Conservation (phyloP, 495 filamentous ascomycete genomes). For the Talaromyces thailandensis region DNA sequence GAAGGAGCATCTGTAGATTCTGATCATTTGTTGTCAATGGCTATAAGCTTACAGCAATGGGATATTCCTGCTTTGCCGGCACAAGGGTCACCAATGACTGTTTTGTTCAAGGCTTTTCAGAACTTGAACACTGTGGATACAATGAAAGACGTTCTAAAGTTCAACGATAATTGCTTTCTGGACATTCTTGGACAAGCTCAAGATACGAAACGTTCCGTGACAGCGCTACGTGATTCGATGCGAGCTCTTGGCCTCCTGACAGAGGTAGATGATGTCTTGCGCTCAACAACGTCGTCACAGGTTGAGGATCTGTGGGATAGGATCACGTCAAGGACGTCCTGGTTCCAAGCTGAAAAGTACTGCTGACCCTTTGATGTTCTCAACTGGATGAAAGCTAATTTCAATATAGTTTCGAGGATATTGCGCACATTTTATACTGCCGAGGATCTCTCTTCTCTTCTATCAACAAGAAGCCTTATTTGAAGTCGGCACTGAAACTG, state of each 20-base stretch:
- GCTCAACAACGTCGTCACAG: constrained; percentile 45
- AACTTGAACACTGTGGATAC: constrained; percentile 60
- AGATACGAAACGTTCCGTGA: constrained; percentile 45
- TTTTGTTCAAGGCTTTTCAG: constrained; percentile 73
- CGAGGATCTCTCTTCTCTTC: constrained; percentile 75
- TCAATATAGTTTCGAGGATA: constrained; percentile 60
- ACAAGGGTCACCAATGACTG: constrained; percentile 51
- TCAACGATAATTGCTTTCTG: constrained; percentile 56
- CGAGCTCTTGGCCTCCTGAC: constrained; percentile 67
- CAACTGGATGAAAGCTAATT: constrained; percentile 8
- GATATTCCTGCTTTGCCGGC: constrained; percentile 67
- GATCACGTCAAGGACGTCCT: constrained; percentile 56
- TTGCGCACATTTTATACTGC: constrained; percentile 71
- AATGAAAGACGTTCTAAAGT: constrained; percentile 33
- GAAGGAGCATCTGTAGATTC: constrained; percentile 33
- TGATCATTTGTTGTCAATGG: constrained; percentile 69
- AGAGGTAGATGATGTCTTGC: constrained; percentile 72
- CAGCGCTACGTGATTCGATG: constrained; percentile 53
- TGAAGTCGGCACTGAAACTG: constrained; percentile 51
- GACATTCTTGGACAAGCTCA: constrained; percentile 51
- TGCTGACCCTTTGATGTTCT: constrained; percentile 11
- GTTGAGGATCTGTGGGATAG: constrained; percentile 51
- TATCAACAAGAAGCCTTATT: constrained; percentile 54
- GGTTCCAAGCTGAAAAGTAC: constrained; percentile 77
- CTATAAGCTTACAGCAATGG: constrained; percentile 85